Evolutionary conservation across 306 rosid genomes (phyloP), one percentile per base, ranked within the genome.

Genomic region (Mimosa pudica): DNA sequence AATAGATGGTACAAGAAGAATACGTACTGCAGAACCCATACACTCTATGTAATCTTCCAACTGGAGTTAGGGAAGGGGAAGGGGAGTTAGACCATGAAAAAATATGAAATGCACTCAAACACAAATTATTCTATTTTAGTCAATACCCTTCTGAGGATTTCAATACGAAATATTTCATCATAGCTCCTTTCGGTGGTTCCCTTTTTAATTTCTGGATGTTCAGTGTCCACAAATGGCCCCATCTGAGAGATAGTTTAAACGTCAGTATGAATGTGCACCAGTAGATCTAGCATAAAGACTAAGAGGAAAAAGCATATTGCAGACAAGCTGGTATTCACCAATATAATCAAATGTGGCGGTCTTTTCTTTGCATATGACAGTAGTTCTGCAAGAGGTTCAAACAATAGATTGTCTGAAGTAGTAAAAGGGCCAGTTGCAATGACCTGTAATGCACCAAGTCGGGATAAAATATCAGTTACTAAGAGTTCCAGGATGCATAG

Each of bases 371-470:
- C 98, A 83, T 91, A 91, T 85, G 90, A 83, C 46, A 95, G 85
- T 80, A 95, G 79, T 85, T 93, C 99, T 55, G 74, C 84, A 75
- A 95, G 86, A 79, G 98, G 98, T 82, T 93, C 99, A 89, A 91
- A 95, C 57, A 85, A 85, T 77, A 95, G 84, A 85, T 95, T 95
- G 89, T 91, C 99, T 62, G 87, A 82, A 32, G 99, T 93, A 46
- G 98, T 90, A 84, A 91, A 93, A 65, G 97, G 99, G 77, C 98
- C 99, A 2, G 98, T 92, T 32, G 98, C 98, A 70, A 95, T 87
- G 71, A 95, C 86, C 99, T 95, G 90, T 85, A n/a, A 80, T 67
- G 78, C 73, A 78, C 74, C 54, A 71, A 79, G 80, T 38, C 47
- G 55, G 36, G 44, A 48, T 52, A 75, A 71, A 79, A 60, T 70